phyloP scores from a whole-genome alignment of 2,329 filamentous ascomycete genomes.

The Microdochium paspali region DNA sequence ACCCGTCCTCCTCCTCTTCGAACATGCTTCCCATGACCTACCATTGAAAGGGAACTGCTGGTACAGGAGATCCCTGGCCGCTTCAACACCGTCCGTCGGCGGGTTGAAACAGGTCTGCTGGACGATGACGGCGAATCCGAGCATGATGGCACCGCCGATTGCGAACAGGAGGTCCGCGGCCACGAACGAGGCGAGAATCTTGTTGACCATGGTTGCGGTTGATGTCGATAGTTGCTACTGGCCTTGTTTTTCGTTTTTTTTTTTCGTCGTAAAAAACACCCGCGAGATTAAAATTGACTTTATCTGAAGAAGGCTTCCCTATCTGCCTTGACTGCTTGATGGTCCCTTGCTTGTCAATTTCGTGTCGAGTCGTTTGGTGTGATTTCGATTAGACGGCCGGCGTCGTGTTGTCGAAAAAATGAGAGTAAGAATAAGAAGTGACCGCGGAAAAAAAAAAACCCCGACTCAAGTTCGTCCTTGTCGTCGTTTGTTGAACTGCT shows the following conservation, averaged over 20 bases:
- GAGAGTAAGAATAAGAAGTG: background rate
- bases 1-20: too few species aligned
- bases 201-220: conserved; percentile 39
- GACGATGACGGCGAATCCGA: conserved; percentile 46
- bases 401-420: background rate
- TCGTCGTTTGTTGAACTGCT: background rate
- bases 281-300: too few species aligned
- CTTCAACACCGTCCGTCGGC: conserved; percentile 34
- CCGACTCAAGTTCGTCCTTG: too few species aligned
- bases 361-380: too few species aligned
- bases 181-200: conserved; percentile 40
- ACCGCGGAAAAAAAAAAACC: too few species aligned
- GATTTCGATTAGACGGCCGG: background rate
- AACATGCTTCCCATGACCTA: conserved; percentile 10
- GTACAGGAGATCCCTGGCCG: conserved; percentile 42
- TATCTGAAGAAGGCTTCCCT: background rate
- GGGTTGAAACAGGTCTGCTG: conserved; percentile 31
- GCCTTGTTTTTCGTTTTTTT: too few species aligned
- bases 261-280: too few species aligned
- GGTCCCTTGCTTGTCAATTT: too few species aligned
- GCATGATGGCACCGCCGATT: conserved; percentile 40
- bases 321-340: background rate
- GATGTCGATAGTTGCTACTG: too few species aligned
- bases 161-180: conserved; percentile 41
- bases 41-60: conserved; percentile 41